Percentiles rank a stretch among this genome's conserved stretches.
Conservation (phyloP, 805 yeast genomes). For the Yamadazyma phyllophila region DNA sequence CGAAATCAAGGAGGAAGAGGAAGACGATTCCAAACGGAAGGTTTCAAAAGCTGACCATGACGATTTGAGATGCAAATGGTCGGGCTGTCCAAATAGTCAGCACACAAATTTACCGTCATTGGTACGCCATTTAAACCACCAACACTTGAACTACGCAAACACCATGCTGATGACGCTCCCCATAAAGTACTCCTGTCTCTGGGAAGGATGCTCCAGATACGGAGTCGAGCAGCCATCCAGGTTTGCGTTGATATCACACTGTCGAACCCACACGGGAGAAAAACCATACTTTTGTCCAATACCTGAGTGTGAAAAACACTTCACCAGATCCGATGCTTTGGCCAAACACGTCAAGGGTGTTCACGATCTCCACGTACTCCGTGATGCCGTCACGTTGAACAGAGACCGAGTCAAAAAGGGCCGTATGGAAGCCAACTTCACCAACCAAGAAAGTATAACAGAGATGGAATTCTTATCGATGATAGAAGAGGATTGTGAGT, state of each 20-base stretch:
- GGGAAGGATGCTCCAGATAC: slow-evolving; percentile 57
- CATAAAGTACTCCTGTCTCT: slow-evolving; percentile 50
- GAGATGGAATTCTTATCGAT: slow-evolving; percentile 29
- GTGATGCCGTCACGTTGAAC: slow-evolving; percentile 31
- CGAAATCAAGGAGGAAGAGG: slow-evolving; percentile 3
- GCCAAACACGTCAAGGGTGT: slow-evolving; percentile 61
- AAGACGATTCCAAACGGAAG: slow-evolving; percentile 3
- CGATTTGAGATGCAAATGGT: slow-evolving; percentile 29
- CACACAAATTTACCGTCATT: slow-evolving; percentile 23
- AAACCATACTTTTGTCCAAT: slow-evolving; percentile 62
- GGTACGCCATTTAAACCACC: slow-evolving; percentile 31
- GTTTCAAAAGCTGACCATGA: slow-evolving; percentile 1
- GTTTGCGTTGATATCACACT: slow-evolving; percentile 60
- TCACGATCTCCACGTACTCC: slow-evolving; percentile 49
- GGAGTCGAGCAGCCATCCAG: slow-evolving; percentile 53
- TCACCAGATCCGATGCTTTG: slow-evolving; percentile 60
- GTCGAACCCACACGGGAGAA: slow-evolving; percentile 66
- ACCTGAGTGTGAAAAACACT: slow-evolving; percentile 63
- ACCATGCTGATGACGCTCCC: slow-evolving; percentile 1
- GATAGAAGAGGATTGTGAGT: slow-evolving; percentile 32
- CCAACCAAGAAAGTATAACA: slow-evolving; percentile 22
- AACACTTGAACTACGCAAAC: slow-evolving; percentile 17
- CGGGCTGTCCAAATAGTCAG: slow-evolving; percentile 21
- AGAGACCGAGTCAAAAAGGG: slow-evolving; percentile 31
- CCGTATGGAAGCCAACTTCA: slow-evolving; percentile 22